phyloP scores from a whole-genome alignment of 257 asterid genomes.

The Anisodus tanguticus region DNA sequence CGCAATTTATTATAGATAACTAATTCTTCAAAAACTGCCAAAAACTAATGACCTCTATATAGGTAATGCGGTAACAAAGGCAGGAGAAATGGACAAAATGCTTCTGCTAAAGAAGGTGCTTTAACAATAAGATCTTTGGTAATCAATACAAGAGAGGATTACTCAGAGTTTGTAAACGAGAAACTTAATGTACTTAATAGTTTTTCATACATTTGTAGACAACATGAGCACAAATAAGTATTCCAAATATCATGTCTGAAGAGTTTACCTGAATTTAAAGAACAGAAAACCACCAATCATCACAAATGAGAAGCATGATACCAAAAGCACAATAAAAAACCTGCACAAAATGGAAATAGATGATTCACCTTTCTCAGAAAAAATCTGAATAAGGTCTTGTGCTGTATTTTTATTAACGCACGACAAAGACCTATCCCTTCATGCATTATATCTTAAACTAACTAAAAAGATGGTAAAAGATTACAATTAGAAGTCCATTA shows the following conservation, averaged over 20 bases:
- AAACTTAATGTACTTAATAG: neutral
- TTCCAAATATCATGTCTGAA: conserved; percentile 20
- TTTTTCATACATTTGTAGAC: neutral
- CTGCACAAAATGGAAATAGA: conserved; percentile 52
- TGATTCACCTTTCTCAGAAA: neutral
- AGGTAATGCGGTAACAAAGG: neutral
- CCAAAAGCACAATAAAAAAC: conserved; percentile 81
- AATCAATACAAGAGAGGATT: neutral
- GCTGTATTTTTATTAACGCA: neutral
- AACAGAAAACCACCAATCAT: conserved; percentile 92
- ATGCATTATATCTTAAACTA: neutral
- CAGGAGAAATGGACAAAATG: neutral
- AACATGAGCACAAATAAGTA: conserved; percentile 1
- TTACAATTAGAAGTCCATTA: neutral
- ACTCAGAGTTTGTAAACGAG: neutral
- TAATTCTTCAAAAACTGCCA: neutral
- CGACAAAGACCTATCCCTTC: conserved; percentile 16
- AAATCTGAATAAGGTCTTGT: neutral
- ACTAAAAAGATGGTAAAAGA: conserved; percentile 24
- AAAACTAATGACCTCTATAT: conserved; percentile 12
- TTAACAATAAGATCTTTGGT: conserved; percentile 7
- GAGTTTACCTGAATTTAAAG: conserved; percentile 74
- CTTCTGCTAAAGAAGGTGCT: conserved; percentile 15
- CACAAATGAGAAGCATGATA: conserved; percentile 80
- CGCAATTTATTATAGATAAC: neutral